Conservation (phyloP, 805 yeast species). For the Candida qinlingensis region DNA sequence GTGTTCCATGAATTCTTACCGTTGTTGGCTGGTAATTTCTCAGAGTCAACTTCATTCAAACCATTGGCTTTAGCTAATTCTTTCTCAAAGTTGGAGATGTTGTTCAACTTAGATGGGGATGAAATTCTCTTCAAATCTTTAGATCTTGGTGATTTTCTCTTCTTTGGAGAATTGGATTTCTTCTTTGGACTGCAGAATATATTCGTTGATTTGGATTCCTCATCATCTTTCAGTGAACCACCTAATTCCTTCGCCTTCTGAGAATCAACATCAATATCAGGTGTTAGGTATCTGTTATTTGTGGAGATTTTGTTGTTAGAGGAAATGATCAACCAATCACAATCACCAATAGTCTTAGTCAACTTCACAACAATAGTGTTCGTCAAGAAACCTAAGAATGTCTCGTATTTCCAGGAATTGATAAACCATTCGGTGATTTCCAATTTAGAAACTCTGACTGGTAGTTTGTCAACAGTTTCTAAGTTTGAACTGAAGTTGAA, state of each 20-base stretch:
- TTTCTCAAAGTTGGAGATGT: conserved; percentile 15
- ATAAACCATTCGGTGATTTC: conserved; percentile 35
- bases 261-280: conserved; percentile 17
- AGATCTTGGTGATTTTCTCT: conserved; percentile 6
- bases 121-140: conserved; percentile 19
- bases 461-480: conserved; percentile 20
- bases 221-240: conserved; percentile 6
- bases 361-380: conserved; percentile 32
- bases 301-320: conserved; percentile 28
- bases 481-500: conserved; percentile 24
- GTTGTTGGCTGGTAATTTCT: conserved; percentile 4
- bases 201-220: background rate
- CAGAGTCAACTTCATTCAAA: background rate
- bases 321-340: conserved; percentile 34
- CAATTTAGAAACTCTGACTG: conserved; percentile 31
- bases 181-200: conserved; percentile 1
- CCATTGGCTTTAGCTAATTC: conserved; percentile 7
- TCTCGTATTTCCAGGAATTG: conserved; percentile 36
- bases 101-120: conserved; percentile 19
- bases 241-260: conserved; percentile 14
- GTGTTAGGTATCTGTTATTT: conserved; percentile 24
- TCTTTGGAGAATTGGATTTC: conserved; percentile 2
- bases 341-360: conserved; percentile 33
- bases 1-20: conserved; percentile 1
- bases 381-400: conserved; percentile 30